Base-by-base conservation (phyloP, 2,329 filamentous ascomycete species). In the Microthyrium microscopicum region DNA sequence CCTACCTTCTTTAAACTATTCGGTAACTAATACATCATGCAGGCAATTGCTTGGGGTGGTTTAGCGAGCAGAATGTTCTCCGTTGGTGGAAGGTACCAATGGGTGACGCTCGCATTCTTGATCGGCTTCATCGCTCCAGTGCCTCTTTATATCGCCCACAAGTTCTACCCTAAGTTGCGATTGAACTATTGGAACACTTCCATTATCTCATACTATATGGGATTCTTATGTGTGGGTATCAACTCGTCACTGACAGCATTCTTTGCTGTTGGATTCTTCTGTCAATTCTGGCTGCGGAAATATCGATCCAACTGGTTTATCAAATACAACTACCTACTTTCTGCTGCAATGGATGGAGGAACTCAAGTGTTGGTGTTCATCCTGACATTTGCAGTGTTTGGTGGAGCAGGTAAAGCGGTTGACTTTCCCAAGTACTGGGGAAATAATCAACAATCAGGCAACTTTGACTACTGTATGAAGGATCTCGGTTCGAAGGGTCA, bases 351-450 rank as follows among this genome's bases (percentile, higher is more conserved):
- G 26, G 53, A 55, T 29, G 57, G 57, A 3, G 57, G 54, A 1
- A 53, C 53, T 32, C 47, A 57, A 28, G 49, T 55, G 1, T 43
- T 56, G 5, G 46, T 60, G 5, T 60, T 61, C 28, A 50, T 61
- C 16, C 38, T 59, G 4, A 56, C 53, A 0, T 60, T 61, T 44
- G 55, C 54, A 0, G 53, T 65, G 1, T 54, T 60, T 30, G 61
- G 61, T 5, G 60, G 30, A 18, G 21, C 21, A 20, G 35, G 35
- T 2, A 36, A 33, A 15, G 33, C 25, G 31, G 31, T 33, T 4
- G 20, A 20, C 8, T 35, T 35, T 11, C 33, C 33, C 12, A 15
- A 17, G n/a, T 35, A 35, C 26, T 35, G 33, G 33, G 33, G 33
- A 3, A 35, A 35, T 12, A 35, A 35, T 16, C 13, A 22, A 8